These are phyloP conservation scores for Coniella vitis DNA, from an alignment of 2,329 filamentous ascomycete genomes.

Conservation along the genomic window DNA sequence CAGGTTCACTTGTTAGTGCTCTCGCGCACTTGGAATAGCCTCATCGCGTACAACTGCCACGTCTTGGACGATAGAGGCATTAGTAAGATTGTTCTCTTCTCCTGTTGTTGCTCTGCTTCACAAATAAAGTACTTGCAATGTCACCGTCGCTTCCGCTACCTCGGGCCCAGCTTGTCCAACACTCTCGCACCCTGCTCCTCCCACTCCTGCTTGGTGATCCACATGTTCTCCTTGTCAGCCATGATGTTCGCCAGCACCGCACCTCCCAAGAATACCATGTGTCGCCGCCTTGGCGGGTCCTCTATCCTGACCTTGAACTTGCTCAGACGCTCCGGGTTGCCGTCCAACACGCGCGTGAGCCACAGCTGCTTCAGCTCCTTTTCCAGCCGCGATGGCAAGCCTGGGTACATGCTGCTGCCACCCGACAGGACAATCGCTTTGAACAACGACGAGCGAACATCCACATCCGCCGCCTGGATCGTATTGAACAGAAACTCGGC, in stretches of 20 bases:
- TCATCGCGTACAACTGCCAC: not conserved
- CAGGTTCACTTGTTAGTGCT: too few species aligned
- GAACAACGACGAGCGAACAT: constrained; percentile 88
- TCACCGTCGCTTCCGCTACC: constrained; percentile 42
- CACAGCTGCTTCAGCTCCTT: constrained; percentile 99
- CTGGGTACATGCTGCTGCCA: constrained; percentile 98
- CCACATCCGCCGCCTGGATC: constrained; percentile 91
- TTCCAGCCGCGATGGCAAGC: constrained; percentile 86
- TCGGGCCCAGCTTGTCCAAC: constrained; percentile 86
- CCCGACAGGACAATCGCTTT: constrained; percentile 96
- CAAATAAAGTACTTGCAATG: too few species aligned
- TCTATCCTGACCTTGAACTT: constrained; percentile 99
- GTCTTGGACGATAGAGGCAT: not conserved
- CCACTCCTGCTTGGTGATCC: constrained; percentile 97
- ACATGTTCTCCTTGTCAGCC: constrained; percentile 98
- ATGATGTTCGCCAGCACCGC: constrained; percentile 98
- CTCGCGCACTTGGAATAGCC: too few species aligned
- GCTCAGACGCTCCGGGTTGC: constrained; percentile 87
- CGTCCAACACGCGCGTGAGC: constrained; percentile 83
- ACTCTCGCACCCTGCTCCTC: constrained; percentile 80
- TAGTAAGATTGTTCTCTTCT: too few species aligned
- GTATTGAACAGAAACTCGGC: constrained; percentile 98
- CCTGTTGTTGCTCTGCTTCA: too few species aligned
- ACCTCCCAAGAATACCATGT: constrained; percentile 99
- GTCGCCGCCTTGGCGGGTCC: constrained; percentile 87